A percentile compares a stretch with the other conserved stretches of the same genome.
These are phyloP conservation scores for Penicillium rolfsii DNA, from an alignment of 2,329 filamentous ascomycete species.

Conservation along the genomic window DNA sequence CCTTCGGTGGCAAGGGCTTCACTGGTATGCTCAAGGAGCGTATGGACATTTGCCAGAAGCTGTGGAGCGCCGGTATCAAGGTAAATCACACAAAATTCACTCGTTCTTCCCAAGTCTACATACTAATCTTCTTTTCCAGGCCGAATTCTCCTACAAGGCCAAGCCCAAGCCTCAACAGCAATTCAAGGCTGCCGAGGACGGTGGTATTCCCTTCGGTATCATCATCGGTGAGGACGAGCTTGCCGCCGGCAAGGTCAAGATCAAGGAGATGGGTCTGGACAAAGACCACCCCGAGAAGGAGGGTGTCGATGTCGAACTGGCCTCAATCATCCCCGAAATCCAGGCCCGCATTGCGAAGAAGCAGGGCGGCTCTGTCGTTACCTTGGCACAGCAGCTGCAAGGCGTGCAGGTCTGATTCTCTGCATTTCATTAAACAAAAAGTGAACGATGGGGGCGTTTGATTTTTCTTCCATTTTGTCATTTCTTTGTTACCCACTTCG, in stretches of 20 bases:
- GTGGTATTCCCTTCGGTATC: slow-evolving; percentile 79
- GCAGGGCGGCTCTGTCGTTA: slow-evolving; percentile 20
- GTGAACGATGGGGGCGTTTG: slow-evolving; percentile 2
- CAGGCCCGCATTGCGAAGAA: slow-evolving; percentile 31
- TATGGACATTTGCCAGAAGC: slow-evolving; percentile 72
- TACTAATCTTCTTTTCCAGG: slow-evolving; percentile 48
- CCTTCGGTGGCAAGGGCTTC: slow-evolving; percentile 85
- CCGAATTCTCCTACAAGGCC: slow-evolving; percentile 85
- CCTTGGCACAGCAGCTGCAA: slow-evolving; percentile 31
- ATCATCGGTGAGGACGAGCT: slow-evolving; percentile 92
- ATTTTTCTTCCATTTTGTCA: neutral
- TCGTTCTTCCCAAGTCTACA: neutral
- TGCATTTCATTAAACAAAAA: slow-evolving; percentile 5
- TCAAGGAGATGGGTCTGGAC: slow-evolving; percentile 81
- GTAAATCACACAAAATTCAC: slow-evolving; percentile 42
- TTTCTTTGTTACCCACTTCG: neutral
- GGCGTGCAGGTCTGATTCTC: slow-evolving; percentile 25
- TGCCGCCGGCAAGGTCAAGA: slow-evolving; percentile 77
- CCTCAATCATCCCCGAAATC: slow-evolving; percentile 32
- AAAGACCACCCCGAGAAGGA: slow-evolving; percentile 90
- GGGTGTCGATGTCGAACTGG: slow-evolving; percentile 71
- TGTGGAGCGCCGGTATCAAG: slow-evolving; percentile 90
- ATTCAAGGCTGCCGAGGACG: slow-evolving; percentile 85
- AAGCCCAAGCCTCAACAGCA: slow-evolving; percentile 88
- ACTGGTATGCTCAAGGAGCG: slow-evolving; percentile 79